Conservation (phyloP, 345 rosid genomes). For the Eucalyptus leucophloia region DNA sequence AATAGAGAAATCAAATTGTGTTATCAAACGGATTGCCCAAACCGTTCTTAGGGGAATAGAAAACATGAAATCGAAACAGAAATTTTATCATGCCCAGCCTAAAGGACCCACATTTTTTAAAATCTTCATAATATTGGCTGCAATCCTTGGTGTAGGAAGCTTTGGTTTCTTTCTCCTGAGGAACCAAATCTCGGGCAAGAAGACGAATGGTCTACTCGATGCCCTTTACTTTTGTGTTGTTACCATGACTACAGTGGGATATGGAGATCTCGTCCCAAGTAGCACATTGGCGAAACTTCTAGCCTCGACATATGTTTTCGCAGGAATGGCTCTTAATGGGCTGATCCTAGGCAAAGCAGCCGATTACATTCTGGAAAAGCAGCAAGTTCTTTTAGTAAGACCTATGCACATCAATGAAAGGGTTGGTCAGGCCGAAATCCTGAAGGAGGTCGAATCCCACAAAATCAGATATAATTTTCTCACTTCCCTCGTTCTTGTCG, state of each 20-base stretch:
- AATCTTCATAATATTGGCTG: conserved; percentile 1
- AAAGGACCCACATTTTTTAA: conserved; percentile 4
- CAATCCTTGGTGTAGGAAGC: conserved; percentile 29
- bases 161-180: conserved; percentile 20
- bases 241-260: conserved; percentile 54
- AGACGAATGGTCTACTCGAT: conserved; percentile 33
- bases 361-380: conserved; percentile 40
- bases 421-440: conserved; percentile 10
- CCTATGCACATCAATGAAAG: conserved; percentile 19
- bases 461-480: conserved; percentile 19
- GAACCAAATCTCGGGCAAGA: conserved; percentile 33
- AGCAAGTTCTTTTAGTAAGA: conserved; percentile 22
- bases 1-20: too few species aligned
- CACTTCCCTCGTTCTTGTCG: conserved; percentile 1
- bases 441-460: conserved; percentile 19
- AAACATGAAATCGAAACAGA: too few species aligned
- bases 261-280: conserved; percentile 47
- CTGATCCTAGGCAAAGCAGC: conserved; percentile 36
- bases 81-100: too few species aligned
- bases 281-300: conserved; percentile 24
- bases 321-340: conserved; percentile 40
- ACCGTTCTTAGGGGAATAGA: too few species aligned
- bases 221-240: conserved; percentile 46
- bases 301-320: conserved; percentile 25
- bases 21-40: too few species aligned